Evolutionary conservation across 441 rosid genomes (phyloP).

Genomic region (Aquilaria agallochum): DNA sequence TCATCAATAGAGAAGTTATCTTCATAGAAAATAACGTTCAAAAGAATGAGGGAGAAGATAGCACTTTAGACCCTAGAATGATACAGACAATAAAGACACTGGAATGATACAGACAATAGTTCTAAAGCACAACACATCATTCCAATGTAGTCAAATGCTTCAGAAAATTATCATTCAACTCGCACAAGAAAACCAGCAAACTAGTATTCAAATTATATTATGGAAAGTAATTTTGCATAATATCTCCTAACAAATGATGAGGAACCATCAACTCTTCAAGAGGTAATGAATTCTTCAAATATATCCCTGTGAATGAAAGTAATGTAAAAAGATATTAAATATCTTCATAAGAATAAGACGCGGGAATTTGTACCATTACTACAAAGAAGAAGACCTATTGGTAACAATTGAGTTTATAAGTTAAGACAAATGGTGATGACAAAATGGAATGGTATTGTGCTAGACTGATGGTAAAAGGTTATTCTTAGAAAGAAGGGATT

Average conservation of each 20-base stretch:
- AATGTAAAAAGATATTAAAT: background rate
- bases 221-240: background rate
- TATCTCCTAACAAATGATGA: background rate
- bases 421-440: background rate
- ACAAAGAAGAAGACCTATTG: no score
- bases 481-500: no score
- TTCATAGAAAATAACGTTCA: background rate
- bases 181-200: background rate
- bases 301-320: background rate
- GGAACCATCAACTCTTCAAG: background rate
- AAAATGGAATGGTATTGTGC: background rate
- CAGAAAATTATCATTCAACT: background rate
- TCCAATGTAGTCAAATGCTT: no score
- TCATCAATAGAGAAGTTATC: background rate
- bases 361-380: no score
- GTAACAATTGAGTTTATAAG: no score
- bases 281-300: background rate
- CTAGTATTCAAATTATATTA: background rate
- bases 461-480: background rate
- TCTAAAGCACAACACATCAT: background rate
- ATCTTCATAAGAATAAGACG: background rate
- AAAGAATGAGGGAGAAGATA: background rate
- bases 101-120: background rate
- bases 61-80: background rate
- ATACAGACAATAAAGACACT: background rate